Base-by-base conservation (phyloP, 139 green algal genomes). In the Choricystis sp. region DNA sequence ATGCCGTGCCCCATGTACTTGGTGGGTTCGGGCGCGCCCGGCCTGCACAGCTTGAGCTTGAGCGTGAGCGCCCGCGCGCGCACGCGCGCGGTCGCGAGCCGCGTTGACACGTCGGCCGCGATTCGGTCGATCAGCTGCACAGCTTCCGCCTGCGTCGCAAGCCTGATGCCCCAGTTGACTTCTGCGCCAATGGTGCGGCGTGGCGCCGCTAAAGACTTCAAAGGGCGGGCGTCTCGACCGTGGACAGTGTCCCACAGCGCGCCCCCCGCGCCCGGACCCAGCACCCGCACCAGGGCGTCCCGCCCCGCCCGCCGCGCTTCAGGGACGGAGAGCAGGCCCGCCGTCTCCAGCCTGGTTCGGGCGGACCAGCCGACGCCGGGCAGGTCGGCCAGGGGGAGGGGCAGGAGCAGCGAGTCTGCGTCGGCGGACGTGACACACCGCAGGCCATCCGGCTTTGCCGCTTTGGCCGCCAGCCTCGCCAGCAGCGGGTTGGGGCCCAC, bases 81-180 rank as follows among this genome's bases (percentile, higher is more conserved):
- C 9, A 86, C 76, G 19, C 72, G 68, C 28, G 69, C 66, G 4
- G 60, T 63, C 23, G 27, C 31, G 65, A 85, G 27, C 16, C 81
- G 59, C 0, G 29, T 26, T 3, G 62, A 29, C 58, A 87, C 73
- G 62, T 87, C 70, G 3, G 25, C 72, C 27, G 24, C 57, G 2
- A 61, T 61, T 16, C n/a, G 23, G 56, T 5, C 4, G 22, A 29
- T 23, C n/a, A 26, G n/a, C 22, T 59, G 14, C 56, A 73, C 40
- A 0, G 74, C 82, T 30, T 95, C 81, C 20, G 70, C 71, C 0
- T 74, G 49, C 23, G 14, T 67, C 28, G 61, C 31, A 59, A 96
- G 92, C 23, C 92, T 80, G 3, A 98, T 79, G 56, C 88, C 92
- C 71, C 84, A 98, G 74, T 96, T 98, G 56, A 91, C 77, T 66